Conservation (phyloP, 2,329 filamentous ascomycete species). For the Penicillium sp. region DNA sequence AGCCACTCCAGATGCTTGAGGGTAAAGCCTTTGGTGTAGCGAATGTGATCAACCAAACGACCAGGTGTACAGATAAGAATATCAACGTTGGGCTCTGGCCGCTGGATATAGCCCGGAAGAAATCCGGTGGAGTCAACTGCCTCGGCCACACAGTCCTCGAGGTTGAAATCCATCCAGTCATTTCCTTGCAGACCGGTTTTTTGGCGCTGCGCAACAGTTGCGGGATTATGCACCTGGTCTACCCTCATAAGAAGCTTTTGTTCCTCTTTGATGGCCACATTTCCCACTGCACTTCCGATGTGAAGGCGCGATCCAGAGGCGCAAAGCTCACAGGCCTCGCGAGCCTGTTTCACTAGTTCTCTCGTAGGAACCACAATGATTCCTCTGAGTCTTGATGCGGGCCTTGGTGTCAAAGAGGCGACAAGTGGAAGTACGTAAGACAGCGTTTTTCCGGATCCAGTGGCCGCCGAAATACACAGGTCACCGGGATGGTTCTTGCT, state of each 20-base stretch:
- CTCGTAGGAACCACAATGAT: slow-evolving; percentile 87
- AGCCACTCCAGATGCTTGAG: slow-evolving; percentile 81
- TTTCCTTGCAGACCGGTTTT: slow-evolving; percentile 43
- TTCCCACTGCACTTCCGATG: slow-evolving; percentile 80
- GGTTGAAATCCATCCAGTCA: slow-evolving; percentile 49
- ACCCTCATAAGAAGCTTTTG: slow-evolving; percentile 62
- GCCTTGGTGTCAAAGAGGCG: slow-evolving; percentile 66
- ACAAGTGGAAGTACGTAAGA: slow-evolving; percentile 87
- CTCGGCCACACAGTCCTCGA: slow-evolving; percentile 47
- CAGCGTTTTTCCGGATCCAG: slow-evolving; percentile 92
- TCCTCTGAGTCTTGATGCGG: slow-evolving; percentile 68
- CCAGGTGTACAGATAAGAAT: slow-evolving; percentile 90
- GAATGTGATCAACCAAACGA: slow-evolving; percentile 85
- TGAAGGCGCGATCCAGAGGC: slow-evolving; percentile 69
- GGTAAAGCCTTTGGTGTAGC: slow-evolving; percentile 77
- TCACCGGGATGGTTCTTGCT: slow-evolving; percentile 67
- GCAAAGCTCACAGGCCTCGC: slow-evolving; percentile 74
- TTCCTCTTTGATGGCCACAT: slow-evolving; percentile 68
- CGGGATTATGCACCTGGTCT: slow-evolving; percentile 68
- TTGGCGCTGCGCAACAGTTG: slow-evolving; percentile 52
- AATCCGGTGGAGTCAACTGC: slow-evolving; percentile 39
- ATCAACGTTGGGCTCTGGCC: slow-evolving; percentile 73
- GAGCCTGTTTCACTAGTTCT: slow-evolving; percentile 84
- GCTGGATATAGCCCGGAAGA: slow-evolving; percentile 62
- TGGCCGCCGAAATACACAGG: slow-evolving; percentile 85